These are phyloP conservation scores for Neurospora africana DNA, from an alignment of 495 filamentous ascomycete species.

Conservation along the genomic window DNA sequence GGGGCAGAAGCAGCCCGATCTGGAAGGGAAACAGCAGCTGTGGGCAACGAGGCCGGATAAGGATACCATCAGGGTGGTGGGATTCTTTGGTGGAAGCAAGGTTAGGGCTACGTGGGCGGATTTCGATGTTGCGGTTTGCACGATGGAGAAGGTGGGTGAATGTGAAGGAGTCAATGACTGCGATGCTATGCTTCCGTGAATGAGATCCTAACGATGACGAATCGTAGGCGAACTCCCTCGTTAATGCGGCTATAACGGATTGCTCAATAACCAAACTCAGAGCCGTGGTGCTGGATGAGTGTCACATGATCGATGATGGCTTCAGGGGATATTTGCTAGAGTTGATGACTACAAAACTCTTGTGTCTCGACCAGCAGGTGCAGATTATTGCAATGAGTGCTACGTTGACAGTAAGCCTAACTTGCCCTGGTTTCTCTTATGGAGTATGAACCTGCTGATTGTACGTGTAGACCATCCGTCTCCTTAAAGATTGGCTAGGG, in stretches of 20 bases:
- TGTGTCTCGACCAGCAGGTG: constrained; percentile 56
- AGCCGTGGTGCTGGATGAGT: constrained; percentile 65
- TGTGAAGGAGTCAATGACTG: neutral
- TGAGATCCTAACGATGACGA: constrained; percentile 9
- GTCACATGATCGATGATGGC: constrained; percentile 76
- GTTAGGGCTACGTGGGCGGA: constrained; percentile 57
- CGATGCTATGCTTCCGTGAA: neutral
- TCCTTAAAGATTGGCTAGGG: constrained; percentile 61
- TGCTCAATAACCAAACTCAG: constrained; percentile 54
- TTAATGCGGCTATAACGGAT: constrained; percentile 68
- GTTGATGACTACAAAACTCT: constrained; percentile 66
- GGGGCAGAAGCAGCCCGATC: constrained; percentile 10
- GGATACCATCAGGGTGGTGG: constrained; percentile 50
- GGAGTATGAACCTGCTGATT: neutral
- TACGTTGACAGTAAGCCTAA: constrained; percentile 51
- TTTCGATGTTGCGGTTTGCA: constrained; percentile 71
- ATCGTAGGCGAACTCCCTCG: constrained; percentile 61
- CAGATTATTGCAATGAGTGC: constrained; percentile 82
- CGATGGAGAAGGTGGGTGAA: constrained; percentile 63
- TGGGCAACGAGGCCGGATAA: constrained; percentile 37
- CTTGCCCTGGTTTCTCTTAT: neutral
- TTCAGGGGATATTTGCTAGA: constrained; percentile 73
- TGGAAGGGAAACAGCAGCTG: constrained; percentile 11
- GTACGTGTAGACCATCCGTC: constrained; percentile 48
- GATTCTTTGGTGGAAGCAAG: constrained; percentile 66